phyloP scores from a whole-genome alignment of 106 monocot genomes.

The Acorus gramineus region DNA sequence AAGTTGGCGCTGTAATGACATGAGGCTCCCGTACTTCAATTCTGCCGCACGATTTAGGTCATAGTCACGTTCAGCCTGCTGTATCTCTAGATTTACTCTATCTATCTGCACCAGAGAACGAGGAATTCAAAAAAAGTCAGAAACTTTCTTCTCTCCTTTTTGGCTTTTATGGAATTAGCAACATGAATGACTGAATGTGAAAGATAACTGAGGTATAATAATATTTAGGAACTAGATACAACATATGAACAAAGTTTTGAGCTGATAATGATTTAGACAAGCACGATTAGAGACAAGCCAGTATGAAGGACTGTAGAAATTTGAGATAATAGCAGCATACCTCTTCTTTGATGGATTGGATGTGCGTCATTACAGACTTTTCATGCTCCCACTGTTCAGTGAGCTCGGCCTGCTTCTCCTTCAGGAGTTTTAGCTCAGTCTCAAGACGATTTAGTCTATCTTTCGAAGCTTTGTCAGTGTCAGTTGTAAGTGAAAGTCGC shows the following conservation, averaged over 20 bases:
- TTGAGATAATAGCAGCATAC: conserved; percentile 19
- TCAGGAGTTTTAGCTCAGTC: conserved; percentile 59
- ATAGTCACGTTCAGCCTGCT: conserved; percentile 94
- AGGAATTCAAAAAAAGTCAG: background rate
- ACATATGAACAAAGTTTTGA: too few relatives aligned
- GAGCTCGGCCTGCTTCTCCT: conserved; percentile 73
- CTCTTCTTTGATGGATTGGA: conserved; percentile 98
- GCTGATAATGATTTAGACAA: too few relatives aligned
- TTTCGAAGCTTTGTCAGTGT: conserved; percentile 94
- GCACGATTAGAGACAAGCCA: too few relatives aligned
- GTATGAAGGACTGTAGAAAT: background rate
- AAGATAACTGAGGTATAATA: too few relatives aligned
- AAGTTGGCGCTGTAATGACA: conserved; percentile 78
- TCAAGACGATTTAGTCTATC: conserved; percentile 83
- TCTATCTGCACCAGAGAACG: conserved; percentile 58
- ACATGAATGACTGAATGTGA: too few relatives aligned
- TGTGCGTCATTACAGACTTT: conserved; percentile 80
- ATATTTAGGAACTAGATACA: too few relatives aligned
- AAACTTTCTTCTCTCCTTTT: background rate
- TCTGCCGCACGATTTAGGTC: conserved; percentile 94
- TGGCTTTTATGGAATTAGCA: background rate
- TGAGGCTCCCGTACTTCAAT: conserved; percentile 94
- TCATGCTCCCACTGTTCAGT: conserved; percentile 96
- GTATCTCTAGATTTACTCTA: conserved; percentile 95
- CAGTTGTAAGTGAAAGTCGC: conserved; percentile 82